phyloP scores from a whole-genome alignment of 1,284 basidiomycete species.

The Ustilago tritici region DNA sequence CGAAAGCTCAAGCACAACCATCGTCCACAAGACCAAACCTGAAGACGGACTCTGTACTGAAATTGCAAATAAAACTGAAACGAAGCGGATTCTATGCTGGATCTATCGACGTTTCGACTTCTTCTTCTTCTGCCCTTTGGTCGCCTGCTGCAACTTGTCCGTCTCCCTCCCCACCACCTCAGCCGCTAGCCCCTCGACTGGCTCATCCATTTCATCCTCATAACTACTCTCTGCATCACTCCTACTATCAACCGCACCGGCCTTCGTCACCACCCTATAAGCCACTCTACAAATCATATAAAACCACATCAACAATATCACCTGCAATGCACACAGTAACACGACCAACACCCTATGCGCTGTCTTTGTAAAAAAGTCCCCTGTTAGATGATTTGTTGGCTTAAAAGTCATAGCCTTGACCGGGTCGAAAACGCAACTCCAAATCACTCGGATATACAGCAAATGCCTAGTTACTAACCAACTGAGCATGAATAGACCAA shows the following conservation, averaged over 20 bases:
- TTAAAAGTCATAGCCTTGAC: conserved; percentile 31
- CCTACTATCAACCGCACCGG: conserved; percentile 80
- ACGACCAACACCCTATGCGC: conserved; percentile 38
- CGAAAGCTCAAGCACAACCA: too few species aligned
- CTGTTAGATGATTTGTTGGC: conserved; percentile 14
- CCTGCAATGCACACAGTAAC: conserved; percentile 71
- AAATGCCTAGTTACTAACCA: conserved; percentile 66
- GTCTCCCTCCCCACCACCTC: conserved; percentile 2
- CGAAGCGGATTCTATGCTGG: conserved; percentile 1
- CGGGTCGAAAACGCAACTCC: conserved; percentile 52
- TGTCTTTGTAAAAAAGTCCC: conserved; percentile 29
- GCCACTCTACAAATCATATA: conserved; percentile 84
- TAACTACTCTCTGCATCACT: conserved; percentile 57
- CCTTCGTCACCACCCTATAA: conserved; percentile 80
- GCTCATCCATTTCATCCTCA: conserved; percentile 29
- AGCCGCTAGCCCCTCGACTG: neutral
- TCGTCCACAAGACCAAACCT: too few species aligned
- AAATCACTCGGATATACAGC: conserved; percentile 57
- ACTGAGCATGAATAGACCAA: conserved; percentile 75
- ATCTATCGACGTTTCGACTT: conserved; percentile 28
- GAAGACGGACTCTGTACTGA: too few species aligned
- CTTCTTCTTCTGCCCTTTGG: conserved; percentile 12
- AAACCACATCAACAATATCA: conserved; percentile 86
- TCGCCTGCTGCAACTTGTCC: neutral
- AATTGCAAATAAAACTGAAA: too few species aligned